Percentiles rank a stretch among this genome's conserved stretches.
phyloP scores from a whole-genome alignment of 805 yeast genomes.

The Candida arabinofermentans region DNA sequence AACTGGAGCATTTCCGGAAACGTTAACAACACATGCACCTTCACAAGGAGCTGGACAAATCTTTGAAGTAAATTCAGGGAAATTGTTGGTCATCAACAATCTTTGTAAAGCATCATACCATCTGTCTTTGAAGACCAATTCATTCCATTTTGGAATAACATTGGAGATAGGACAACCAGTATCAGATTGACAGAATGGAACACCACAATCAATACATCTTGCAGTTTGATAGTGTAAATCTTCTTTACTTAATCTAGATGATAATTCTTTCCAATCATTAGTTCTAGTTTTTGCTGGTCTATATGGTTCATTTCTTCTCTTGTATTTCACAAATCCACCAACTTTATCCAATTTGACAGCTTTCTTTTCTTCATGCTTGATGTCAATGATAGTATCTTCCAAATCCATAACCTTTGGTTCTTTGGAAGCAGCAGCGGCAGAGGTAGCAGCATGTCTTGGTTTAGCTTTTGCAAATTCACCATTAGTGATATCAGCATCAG shows the following conservation, averaged over 20 bases:
- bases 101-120: slow-evolving; percentile 94
- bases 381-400: slow-evolving; percentile 82
- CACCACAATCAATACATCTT: slow-evolving; percentile 99
- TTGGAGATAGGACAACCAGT: slow-evolving; percentile 98
- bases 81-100: slow-evolving; percentile 91
- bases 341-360: slow-evolving; percentile 68
- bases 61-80: slow-evolving; percentile 98
- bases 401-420: slow-evolving; percentile 89
- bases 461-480: slow-evolving; percentile 70
- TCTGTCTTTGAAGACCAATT: slow-evolving; percentile 87
- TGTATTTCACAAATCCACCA: slow-evolving; percentile 91
- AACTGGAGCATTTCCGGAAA: slow-evolving; percentile 92
- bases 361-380: slow-evolving; percentile 59
- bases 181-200: slow-evolving; percentile 97
- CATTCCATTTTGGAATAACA: slow-evolving; percentile 97
- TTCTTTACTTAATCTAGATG: slow-evolving; percentile 73
- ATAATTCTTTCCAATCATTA: slow-evolving; percentile 89
- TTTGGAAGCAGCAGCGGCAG: slow-evolving; percentile 25
- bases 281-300: slow-evolving; percentile 73
- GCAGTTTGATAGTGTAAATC: slow-evolving; percentile 92
- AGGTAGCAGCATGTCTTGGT: slow-evolving; percentile 41
- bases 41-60: slow-evolving; percentile 99
- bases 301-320: slow-evolving; percentile 82
- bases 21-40: slow-evolving; percentile 82
- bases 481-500: slow-evolving; percentile 81